Evolutionary conservation across 306 rosid genomes (phyloP).

Genomic region (Crataegus laevigata): DNA sequence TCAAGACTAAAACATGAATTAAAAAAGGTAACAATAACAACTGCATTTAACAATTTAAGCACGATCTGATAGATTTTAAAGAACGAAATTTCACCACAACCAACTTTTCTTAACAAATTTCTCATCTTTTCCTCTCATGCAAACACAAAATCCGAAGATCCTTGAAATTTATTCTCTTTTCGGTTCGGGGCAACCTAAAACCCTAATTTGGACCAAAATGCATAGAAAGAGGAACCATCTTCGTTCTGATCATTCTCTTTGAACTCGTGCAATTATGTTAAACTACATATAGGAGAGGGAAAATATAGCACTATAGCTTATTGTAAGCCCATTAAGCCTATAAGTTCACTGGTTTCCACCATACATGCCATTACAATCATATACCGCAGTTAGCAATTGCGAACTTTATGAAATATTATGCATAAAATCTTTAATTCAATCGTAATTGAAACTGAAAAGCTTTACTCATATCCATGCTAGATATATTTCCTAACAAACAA

Average conservation of each 20-base stretch:
- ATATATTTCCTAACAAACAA: too few relatives aligned
- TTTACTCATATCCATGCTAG: neutral
- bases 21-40: neutral
- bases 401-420: neutral
- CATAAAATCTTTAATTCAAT: neutral
- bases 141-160: neutral
- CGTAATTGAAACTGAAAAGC: neutral
- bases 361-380: neutral
- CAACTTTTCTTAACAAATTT: neutral
- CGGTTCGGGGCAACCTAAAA: neutral
- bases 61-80: neutral
- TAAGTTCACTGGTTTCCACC: neutral
- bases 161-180: neutral
- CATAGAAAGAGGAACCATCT: slow-evolving; percentile 34
- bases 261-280: slow-evolving; percentile 93
- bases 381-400: neutral
- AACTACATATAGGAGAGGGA: too few relatives aligned
- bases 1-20: neutral
- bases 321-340: neutral
- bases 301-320: neutral
- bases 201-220: slow-evolving; percentile 3
- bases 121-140: neutral
- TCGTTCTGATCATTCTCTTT: slow-evolving; percentile 82
- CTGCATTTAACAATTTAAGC: neutral
- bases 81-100: neutral